These are phyloP conservation scores for Sanguinoderma infundibulare DNA, from an alignment of 1,284 basidiomycete genomes.

Conservation along the genomic window DNA sequence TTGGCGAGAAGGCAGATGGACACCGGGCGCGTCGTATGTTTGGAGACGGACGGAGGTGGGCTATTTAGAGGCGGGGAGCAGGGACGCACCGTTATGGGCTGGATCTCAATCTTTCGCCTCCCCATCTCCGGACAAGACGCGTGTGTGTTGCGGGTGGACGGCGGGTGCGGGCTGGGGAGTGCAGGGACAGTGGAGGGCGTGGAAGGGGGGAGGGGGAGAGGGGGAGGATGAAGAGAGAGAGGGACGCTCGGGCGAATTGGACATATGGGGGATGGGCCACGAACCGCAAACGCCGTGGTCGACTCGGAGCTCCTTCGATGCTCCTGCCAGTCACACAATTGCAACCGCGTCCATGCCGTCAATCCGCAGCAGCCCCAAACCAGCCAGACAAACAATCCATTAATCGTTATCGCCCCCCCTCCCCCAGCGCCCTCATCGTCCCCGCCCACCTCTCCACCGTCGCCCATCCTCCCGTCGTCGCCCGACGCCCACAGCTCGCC, in stretches of 20 bases:
- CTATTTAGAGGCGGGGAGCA: slow-evolving; percentile 27
- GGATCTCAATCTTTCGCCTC: slow-evolving; percentile 88
- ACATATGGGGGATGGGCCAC: slow-evolving; percentile 31
- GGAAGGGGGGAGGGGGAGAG: slow-evolving; percentile 18
- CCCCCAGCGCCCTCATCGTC: not conserved
- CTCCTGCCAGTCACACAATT: slow-evolving; percentile 28
- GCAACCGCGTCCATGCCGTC: slow-evolving; percentile 28
- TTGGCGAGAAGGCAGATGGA: slow-evolving; percentile 23
- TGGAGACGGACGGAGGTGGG: slow-evolving; percentile 24
- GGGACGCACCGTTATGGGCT: slow-evolving; percentile 75
- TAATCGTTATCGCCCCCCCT: too few relatives aligned
- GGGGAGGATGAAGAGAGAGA: slow-evolving; percentile 24
- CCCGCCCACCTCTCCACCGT: not conserved
- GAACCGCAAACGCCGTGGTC: slow-evolving; percentile 37
- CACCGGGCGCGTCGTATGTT: slow-evolving; percentile 29
- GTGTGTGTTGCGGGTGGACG: slow-evolving; percentile 11
- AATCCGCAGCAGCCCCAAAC: slow-evolving; percentile 29
- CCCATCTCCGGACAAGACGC: slow-evolving; percentile 57
- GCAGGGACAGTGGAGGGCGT: slow-evolving; percentile 14
- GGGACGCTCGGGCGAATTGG: slow-evolving; percentile 25
- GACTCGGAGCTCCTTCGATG: slow-evolving; percentile 34
- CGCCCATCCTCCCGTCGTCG: not conserved
- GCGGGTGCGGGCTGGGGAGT: not conserved
- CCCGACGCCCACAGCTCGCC: not conserved
- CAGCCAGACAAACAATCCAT: too few relatives aligned